These are phyloP conservation scores for Aureobasidium sp. DNA, from an alignment of 2,329 filamentous ascomycete species.

Conservation along the genomic window DNA sequence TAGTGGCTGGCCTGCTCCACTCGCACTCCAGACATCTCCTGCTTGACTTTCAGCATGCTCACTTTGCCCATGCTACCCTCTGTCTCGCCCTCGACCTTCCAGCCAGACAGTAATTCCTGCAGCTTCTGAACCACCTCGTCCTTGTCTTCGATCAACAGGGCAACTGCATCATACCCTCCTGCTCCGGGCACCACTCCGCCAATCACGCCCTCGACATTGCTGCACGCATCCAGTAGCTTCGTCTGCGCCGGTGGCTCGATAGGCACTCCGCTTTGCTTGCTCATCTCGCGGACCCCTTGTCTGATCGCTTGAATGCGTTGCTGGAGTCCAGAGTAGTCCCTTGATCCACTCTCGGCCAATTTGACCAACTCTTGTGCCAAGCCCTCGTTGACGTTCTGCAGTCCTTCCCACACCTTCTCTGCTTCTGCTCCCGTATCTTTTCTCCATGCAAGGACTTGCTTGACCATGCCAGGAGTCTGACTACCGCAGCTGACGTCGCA, in stretches of 20 bases:
- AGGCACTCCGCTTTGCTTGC: constrained; percentile 62
- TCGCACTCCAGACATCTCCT: constrained; percentile 60
- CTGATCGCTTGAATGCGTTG: constrained; percentile 44
- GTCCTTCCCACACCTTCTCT: constrained; percentile 60
- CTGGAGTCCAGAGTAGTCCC: constrained; percentile 45
- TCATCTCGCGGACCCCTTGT: constrained; percentile 66
- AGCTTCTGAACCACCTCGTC: constrained; percentile 53
- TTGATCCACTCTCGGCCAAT: constrained; percentile 41
- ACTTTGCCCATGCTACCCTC: constrained; percentile 45
- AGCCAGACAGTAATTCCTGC: constrained; percentile 54
- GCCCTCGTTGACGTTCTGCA: constrained; percentile 67
- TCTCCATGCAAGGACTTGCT: constrained; percentile 78
- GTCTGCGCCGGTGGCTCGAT: constrained; percentile 88
- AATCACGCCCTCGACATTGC: constrained; percentile 65
- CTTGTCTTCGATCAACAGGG: constrained; percentile 68
- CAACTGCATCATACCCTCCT: constrained; percentile 86
- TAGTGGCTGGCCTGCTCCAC: constrained; percentile 33
- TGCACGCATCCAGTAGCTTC: constrained; percentile 68
- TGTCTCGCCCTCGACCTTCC: constrained; percentile 43
- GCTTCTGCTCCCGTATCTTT: constrained; percentile 56
- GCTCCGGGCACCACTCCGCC: constrained; percentile 91
- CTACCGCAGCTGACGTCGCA: constrained; percentile 94
- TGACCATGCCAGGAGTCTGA: constrained; percentile 92
- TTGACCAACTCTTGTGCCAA: constrained; percentile 57
- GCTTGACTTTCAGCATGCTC: constrained; percentile 58